phyloP scores from a whole-genome alignment of 2,329 filamentous ascomycete species.

The Pseudocercospora musae region DNA sequence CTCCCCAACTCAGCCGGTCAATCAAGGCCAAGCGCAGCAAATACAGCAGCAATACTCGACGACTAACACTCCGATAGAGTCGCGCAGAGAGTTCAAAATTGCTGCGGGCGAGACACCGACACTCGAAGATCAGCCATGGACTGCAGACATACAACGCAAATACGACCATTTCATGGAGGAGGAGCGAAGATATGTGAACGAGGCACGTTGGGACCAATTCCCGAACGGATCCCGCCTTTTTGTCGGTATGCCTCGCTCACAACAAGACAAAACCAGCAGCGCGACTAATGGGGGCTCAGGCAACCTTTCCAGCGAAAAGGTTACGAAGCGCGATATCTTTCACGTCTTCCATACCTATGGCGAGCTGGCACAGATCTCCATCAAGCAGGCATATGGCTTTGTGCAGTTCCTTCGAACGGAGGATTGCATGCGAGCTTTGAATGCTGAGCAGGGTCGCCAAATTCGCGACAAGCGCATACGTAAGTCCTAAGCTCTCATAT shows the following conservation, averaged over 20 bases:
- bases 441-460: constrained; percentile 73
- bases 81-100: constrained; percentile 29
- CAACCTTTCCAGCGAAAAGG: constrained; percentile 87
- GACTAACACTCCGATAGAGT: constrained; percentile 25
- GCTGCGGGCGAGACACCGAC: constrained; percentile 32
- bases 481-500: constrained; percentile 50
- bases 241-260: constrained; percentile 60
- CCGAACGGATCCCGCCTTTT: constrained; percentile 74
- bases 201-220: constrained; percentile 78
- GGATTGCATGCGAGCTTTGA: constrained; percentile 72
- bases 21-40: background rate
- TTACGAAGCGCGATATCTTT: constrained; percentile 91
- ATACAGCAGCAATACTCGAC: constrained; percentile 7
- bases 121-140: constrained; percentile 51
- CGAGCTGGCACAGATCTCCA: constrained; percentile 85
- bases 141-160: constrained; percentile 58
- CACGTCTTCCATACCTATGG: constrained; percentile 84
- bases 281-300: constrained; percentile 48
- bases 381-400: constrained; percentile 96
- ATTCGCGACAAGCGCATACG: constrained; percentile 90
- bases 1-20: constrained; percentile 1
- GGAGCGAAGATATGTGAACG: constrained; percentile 70
- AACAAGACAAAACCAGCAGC: constrained; percentile 3
- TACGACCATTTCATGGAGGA: constrained; percentile 72
- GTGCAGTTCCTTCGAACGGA: constrained; percentile 81